A percentile compares a stretch with the other conserved stretches of the same genome.
Evolutionary conservation across 78 protist genomes (phyloP).

Genomic region (Neovahlkampfia damariscottae): DNA sequence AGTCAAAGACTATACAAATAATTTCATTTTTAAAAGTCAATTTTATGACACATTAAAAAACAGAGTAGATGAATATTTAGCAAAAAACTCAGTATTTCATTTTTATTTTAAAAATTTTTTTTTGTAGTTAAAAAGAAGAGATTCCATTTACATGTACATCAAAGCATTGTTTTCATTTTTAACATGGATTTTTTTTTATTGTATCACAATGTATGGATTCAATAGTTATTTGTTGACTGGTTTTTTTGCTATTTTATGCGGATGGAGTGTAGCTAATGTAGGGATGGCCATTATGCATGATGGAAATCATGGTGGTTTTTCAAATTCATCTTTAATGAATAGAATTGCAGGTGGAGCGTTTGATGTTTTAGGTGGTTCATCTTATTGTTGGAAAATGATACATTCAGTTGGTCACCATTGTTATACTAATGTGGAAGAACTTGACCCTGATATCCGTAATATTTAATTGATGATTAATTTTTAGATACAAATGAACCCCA

Average conservation of each 20-base stretch:
- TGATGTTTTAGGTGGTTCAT: constrained; percentile 8
- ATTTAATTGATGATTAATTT: too few species aligned
- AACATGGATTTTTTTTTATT: too few species aligned
- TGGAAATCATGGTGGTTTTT: constrained; percentile 7
- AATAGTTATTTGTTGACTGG: too few species aligned
- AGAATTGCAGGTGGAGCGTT: constrained; percentile 4
- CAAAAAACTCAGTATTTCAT: not conserved
- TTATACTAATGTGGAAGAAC: constrained; percentile 3
- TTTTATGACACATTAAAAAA: not conserved
- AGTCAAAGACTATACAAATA: not conserved
- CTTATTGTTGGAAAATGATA: not conserved
- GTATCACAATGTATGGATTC: too few species aligned
- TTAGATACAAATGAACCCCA: constrained; percentile 3
- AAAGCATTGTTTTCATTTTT: too few species aligned
- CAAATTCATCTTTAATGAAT: constrained; percentile 1
- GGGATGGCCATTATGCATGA: constrained; percentile 10
- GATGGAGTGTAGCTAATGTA: not conserved
- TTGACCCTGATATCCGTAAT: constrained; percentile 11
- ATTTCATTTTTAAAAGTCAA: not conserved
- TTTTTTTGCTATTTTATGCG: not conserved
- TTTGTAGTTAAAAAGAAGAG: too few species aligned
- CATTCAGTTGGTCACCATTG: constrained; percentile 3
- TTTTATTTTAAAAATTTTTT: not conserved
- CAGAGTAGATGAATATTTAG: not conserved
- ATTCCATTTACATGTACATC: not conserved